Evolutionary conservation across 1,284 basidiomycete genomes (phyloP).

Genomic region (Cutaneotrichosporon spelunceum): DNA sequence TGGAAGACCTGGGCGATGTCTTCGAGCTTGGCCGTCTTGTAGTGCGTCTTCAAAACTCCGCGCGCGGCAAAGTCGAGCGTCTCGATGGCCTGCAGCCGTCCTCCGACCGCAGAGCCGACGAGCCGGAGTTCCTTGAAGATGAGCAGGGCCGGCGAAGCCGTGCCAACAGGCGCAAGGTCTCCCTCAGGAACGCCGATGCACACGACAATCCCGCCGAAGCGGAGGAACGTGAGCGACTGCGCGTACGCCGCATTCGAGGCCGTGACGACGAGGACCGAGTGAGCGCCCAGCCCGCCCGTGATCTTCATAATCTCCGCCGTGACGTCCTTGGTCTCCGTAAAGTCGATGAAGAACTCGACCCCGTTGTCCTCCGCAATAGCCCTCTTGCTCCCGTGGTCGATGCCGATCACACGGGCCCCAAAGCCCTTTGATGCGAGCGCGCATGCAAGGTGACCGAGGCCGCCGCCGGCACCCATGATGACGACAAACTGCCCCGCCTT

Average conservation of each 20-base stretch:
- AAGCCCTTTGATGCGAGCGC: constrained; percentile 35
- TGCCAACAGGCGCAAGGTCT: constrained; percentile 14
- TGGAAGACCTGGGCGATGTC: constrained; percentile 17
- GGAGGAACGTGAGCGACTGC: constrained; percentile 67
- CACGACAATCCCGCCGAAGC: constrained; percentile 63
- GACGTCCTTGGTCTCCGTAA: constrained; percentile 54
- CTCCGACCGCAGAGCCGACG: constrained; percentile 16
- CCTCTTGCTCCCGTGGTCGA: constrained; percentile 52
- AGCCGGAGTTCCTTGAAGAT: constrained; percentile 21
- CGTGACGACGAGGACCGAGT: constrained; percentile 66
- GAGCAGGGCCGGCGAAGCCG: constrained; percentile 7
- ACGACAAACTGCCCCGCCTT: constrained; percentile 68
- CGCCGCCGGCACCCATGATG: constrained; percentile 63
- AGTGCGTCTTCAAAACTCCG: constrained; percentile 15
- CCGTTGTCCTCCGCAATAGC: constrained; percentile 66
- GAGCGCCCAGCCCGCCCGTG: constrained; percentile 67
- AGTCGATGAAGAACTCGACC: constrained; percentile 76
- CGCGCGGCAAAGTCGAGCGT: constrained; percentile 21
- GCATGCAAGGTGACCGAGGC: constrained; percentile 61
- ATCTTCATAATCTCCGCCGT: constrained; percentile 7
- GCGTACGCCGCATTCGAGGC: constrained; percentile 59
- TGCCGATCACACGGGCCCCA: constrained; percentile 18
- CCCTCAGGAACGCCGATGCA: constrained; percentile 66
- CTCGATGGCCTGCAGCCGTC: constrained; percentile 19
- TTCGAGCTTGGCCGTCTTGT: constrained; percentile 19